Percentiles rank a stretch among this genome's conserved stretches.
phyloP scores from a whole-genome alignment of 768 basidiomycete genomes.

The Boletus edulis region DNA sequence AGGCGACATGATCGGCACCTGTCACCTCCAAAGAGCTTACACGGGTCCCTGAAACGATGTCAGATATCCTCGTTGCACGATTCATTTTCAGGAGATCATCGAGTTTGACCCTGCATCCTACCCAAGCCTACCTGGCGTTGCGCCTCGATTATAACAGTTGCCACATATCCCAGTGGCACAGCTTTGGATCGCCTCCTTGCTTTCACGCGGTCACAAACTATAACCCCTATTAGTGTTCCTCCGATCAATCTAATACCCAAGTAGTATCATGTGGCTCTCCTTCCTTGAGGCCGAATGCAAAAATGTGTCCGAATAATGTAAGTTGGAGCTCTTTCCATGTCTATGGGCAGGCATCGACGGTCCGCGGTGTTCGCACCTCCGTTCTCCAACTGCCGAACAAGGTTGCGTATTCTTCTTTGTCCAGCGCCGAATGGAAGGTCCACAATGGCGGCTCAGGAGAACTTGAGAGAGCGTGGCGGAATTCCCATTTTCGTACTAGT shows the following conservation, averaged over 20 bases:
- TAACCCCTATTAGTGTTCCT: slow-evolving; percentile 8
- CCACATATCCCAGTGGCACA: neutral
- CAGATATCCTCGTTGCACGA: neutral
- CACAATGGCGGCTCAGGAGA: slow-evolving; percentile 1
- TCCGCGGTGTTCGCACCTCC: slow-evolving; percentile 15
- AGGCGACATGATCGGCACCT: neutral
- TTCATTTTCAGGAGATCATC: neutral
- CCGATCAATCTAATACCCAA: slow-evolving; percentile 3
- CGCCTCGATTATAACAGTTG: neutral
- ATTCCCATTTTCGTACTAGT: slow-evolving; percentile 5
- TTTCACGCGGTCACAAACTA: neutral
- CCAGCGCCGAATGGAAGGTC: slow-evolving; percentile 15
- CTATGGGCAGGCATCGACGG: neutral
- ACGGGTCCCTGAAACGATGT: neutral
- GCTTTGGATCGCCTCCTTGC: neutral
- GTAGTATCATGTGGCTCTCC: slow-evolving; percentile 6
- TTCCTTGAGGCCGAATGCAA: neutral
- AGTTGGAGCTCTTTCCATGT: neutral
- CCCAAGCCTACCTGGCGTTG: neutral
- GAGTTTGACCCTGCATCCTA: neutral
- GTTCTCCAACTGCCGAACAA: neutral
- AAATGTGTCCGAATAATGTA: slow-evolving; percentile 8
- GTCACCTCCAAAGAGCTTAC: neutral
- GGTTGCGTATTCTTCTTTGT: slow-evolving; percentile 6
- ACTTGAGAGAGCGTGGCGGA: slow-evolving; percentile 1